Conservation (phyloP, 805 yeast species). For the Candida pseudoglaebosa region DNA sequence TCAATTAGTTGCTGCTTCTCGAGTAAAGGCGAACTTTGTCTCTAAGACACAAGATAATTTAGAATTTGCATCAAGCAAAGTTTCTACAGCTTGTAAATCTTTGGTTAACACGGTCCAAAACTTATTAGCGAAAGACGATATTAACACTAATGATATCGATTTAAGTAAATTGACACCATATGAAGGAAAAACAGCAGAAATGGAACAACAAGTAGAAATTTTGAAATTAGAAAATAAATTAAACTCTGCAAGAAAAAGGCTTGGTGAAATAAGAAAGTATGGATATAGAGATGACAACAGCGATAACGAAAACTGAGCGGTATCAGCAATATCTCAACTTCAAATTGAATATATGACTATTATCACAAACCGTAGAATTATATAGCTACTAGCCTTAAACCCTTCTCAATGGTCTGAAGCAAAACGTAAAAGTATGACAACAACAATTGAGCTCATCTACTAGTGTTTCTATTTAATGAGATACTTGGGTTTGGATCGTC, state of each 20-base stretch:
- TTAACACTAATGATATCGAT: constrained; percentile 45
- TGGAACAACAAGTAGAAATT: constrained; percentile 92
- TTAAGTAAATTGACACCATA: constrained; percentile 65
- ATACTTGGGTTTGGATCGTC: too few relatives aligned
- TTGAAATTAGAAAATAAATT: constrained; percentile 76
- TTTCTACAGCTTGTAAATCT: constrained; percentile 69
- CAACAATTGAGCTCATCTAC: too few relatives aligned
- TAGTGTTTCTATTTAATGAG: too few relatives aligned
- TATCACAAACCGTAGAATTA: too few relatives aligned
- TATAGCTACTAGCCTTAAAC: too few relatives aligned
- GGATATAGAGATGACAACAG: constrained; percentile 63
- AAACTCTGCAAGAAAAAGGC: constrained; percentile 66
- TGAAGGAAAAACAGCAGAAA: constrained; percentile 79
- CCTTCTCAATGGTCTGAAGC: too few relatives aligned
- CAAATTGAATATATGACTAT: too few relatives aligned
- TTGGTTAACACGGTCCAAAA: constrained; percentile 69
- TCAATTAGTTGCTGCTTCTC: constrained; percentile 85
- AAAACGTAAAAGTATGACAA: too few relatives aligned
- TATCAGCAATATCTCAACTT: neutral
- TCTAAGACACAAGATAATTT: constrained; percentile 73
- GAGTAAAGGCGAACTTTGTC: constrained; percentile 75
- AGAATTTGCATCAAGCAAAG: constrained; percentile 65
- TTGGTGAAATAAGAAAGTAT: constrained; percentile 79
- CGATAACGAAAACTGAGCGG: constrained; percentile 41
- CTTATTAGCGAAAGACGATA: constrained; percentile 42